Evolutionary conservation across 148 eudicot genomes (phyloP).

Genomic region (Nepenthes gracilis): DNA sequence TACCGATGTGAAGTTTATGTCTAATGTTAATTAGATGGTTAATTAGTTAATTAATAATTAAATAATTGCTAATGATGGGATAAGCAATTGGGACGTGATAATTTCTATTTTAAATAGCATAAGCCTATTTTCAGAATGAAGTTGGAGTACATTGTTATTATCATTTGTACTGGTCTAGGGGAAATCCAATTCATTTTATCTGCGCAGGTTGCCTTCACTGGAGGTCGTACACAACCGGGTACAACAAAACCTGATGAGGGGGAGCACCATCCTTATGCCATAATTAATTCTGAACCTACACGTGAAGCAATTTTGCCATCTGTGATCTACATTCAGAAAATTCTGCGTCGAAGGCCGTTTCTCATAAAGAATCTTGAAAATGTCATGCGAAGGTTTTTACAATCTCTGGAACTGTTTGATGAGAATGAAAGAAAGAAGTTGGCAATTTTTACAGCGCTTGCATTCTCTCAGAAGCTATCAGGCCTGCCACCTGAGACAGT

Average conservation of each 20-base stretch:
- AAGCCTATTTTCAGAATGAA: neutral
- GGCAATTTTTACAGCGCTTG: slow-evolving; percentile 95
- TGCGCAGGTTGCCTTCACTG: slow-evolving; percentile 75
- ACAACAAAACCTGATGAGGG: slow-evolving; percentile 97
- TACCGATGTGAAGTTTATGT: too few species aligned
- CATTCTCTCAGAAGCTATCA: slow-evolving; percentile 93
- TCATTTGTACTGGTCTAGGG: neutral
- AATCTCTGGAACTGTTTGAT: slow-evolving; percentile 82
- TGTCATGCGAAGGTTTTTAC: slow-evolving; percentile 79
- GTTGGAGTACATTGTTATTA: neutral
- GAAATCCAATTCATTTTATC: neutral
- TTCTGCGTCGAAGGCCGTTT: slow-evolving; percentile 80
- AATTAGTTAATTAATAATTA: too few species aligned
- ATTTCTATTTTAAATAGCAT: too few species aligned
- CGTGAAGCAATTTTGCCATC: slow-evolving; percentile 86
- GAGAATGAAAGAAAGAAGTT: slow-evolving; percentile 83
- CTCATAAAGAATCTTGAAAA: slow-evolving; percentile 96
- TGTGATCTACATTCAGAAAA: slow-evolving; percentile 83
- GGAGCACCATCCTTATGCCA: slow-evolving; percentile 84
- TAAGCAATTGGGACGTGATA: too few species aligned
- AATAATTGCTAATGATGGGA: too few species aligned
- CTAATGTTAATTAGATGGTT: too few species aligned
- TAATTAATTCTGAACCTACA: slow-evolving; percentile 71
- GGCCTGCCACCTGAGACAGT: slow-evolving; percentile 98
- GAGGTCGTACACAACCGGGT: slow-evolving; percentile 97